phyloP scores from a whole-genome alignment of 2,329 filamentous ascomycete species.

The Trichoderma sp. region DNA sequence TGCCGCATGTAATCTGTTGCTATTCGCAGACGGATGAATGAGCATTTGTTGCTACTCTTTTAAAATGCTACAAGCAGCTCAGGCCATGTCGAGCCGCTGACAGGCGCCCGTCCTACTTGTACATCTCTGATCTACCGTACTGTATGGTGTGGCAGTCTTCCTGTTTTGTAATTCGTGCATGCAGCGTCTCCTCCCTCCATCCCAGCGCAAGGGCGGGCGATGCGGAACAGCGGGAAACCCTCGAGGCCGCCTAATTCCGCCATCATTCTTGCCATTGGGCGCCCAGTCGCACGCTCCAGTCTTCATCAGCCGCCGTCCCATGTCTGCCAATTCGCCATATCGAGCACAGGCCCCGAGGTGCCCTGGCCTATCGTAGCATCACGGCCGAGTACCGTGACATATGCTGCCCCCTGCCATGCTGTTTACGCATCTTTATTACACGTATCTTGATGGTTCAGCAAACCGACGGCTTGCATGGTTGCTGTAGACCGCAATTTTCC shows the following conservation, averaged over 20 bases:
- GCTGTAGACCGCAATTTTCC: background rate
- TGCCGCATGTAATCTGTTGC: background rate
- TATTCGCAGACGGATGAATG: background rate
- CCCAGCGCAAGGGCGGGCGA: background rate
- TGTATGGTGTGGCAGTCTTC: no score
- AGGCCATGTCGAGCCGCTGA: background rate
- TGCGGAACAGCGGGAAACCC: background rate
- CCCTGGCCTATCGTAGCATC: slow-evolving; percentile 13
- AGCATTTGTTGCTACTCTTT: background rate
- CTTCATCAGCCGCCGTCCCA: background rate
- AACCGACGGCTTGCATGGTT: background rate
- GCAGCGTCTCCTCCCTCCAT: background rate
- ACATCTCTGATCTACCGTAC: no score
- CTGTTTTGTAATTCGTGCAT: no score
- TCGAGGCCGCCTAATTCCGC: background rate
- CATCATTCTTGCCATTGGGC: background rate
- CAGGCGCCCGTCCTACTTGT: background rate
- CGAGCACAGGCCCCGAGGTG: slow-evolving; percentile 1
- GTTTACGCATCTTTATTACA: no score
- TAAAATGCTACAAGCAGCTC: no score
- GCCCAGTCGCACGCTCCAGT: background rate
- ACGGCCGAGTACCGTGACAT: slow-evolving; percentile 10
- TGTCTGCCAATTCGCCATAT: slow-evolving; percentile 7
- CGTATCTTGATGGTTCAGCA: no score
- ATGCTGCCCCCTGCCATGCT: background rate